Conservation (phyloP, 352 stramenopile species). For the Phytophthora boehmeriae region DNA sequence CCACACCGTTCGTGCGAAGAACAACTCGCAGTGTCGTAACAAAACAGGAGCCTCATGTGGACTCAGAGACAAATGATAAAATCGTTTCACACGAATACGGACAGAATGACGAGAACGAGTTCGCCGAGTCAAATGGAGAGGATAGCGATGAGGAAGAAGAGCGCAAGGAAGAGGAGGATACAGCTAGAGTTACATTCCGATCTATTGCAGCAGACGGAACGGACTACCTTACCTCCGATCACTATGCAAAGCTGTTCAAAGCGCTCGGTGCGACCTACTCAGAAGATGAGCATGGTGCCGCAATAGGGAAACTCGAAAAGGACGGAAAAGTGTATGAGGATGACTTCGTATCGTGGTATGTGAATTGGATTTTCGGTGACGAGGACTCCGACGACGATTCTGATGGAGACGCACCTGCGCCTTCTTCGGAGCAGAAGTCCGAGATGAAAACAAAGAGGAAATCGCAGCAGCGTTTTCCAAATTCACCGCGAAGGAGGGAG, state of each 20-base stretch:
- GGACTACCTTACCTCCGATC: conserved; percentile 37
- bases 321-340: conserved; percentile 57
- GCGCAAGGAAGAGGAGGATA: conserved; percentile 66
- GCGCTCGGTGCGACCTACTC: conserved; percentile 60
- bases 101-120: conserved; percentile 70
- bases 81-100: conserved; percentile 45
- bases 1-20: conserved; percentile 29
- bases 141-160: conserved; percentile 71
- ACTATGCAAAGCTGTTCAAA: conserved; percentile 69
- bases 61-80: conserved; percentile 5
- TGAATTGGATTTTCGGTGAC: conserved; percentile 66
- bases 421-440: conserved; percentile 12
- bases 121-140: conserved; percentile 52
- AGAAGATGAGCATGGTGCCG: conserved; percentile 54
- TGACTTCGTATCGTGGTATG: conserved; percentile 69
- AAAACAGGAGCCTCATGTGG: conserved; percentile 4
- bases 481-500: conserved; percentile 56
- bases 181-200: conserved; percentile 46
- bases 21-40: conserved; percentile 11
- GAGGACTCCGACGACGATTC: conserved; percentile 53
- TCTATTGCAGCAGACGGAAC: conserved; percentile 35
- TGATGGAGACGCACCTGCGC: conserved; percentile 23
- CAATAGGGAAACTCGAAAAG: conserved; percentile 43
- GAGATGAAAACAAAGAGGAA: conserved; percentile 61
- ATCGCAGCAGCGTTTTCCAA: conserved; percentile 55